phyloP scores from a whole-genome alignment of 2,329 filamentous ascomycete species.

The Blumeria graminis region DNA sequence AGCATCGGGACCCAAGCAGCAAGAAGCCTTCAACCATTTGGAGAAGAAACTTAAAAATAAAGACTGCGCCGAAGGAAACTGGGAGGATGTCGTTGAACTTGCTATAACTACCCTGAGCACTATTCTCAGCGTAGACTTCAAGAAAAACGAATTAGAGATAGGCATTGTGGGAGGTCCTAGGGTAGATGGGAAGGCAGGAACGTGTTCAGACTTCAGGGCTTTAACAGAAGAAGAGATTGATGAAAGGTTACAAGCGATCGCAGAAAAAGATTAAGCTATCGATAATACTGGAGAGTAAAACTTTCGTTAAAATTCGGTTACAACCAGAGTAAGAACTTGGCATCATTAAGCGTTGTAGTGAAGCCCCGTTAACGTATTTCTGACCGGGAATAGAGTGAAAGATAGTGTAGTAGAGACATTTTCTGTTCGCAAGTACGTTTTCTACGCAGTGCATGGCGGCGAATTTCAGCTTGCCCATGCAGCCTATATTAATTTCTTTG shows the following conservation, averaged over 20 bases:
- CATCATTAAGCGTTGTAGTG: no score
- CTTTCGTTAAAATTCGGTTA: no score
- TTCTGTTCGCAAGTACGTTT: no score
- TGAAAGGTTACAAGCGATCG: conserved; percentile 89
- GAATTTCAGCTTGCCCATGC: no score
- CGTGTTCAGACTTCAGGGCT: conserved; percentile 55
- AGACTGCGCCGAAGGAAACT: conserved; percentile 71
- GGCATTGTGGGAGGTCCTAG: conserved; percentile 83
- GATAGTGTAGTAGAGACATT: no score
- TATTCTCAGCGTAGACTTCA: conserved; percentile 96
- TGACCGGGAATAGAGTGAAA: no score
- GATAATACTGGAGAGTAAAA: no score
- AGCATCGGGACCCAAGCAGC: conserved; percentile 89
- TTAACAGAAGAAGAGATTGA: conserved; percentile 97
- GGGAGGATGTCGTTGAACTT: conserved; percentile 95
- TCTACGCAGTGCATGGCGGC: no score
- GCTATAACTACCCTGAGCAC: conserved; percentile 89
- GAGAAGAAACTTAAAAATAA: conserved; percentile 99
- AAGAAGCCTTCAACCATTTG: conserved; percentile 92
- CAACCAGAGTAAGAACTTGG: no score
- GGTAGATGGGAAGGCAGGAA: conserved; percentile 61
- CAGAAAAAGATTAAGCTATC: conserved; percentile 69
- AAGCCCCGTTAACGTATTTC: no score
- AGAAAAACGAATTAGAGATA: conserved; percentile 96
- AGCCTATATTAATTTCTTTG: no score